Percentiles rank a stretch among this genome's conserved stretches.
These are phyloP conservation scores for Populus alba DNA, from an alignment of 345 rosid species.

Conservation along the genomic window DNA sequence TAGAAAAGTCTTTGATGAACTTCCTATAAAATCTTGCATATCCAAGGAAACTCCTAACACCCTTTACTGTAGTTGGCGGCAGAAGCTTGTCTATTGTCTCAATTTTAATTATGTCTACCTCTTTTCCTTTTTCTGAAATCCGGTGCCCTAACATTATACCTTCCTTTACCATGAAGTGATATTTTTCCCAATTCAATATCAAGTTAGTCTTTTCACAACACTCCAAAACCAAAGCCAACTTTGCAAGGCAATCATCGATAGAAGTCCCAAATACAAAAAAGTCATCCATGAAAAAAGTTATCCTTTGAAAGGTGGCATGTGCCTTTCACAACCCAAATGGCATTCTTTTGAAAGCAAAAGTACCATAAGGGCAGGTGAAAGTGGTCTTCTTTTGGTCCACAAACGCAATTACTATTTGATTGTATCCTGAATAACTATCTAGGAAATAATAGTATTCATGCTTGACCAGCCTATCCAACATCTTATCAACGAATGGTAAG, in stretches of 20 bases:
- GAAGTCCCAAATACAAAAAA: no score
- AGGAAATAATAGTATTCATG: background rate
- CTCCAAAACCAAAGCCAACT: background rate
- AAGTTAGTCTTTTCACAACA: no score
- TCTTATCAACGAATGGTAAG: background rate
- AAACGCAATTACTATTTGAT: background rate
- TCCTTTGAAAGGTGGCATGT: background rate
- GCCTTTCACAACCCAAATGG: no score
- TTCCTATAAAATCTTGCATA: background rate
- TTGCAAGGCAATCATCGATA: no score
- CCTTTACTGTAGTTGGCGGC: no score
- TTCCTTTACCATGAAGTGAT: background rate
- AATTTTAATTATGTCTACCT: rapidly evolving
- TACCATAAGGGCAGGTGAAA: background rate
- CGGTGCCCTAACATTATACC: no score
- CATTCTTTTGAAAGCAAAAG: no score
- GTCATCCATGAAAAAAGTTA: background rate
- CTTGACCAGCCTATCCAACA: background rate
- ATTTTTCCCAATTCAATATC: background rate
- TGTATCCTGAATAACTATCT: background rate
- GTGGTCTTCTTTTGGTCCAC: background rate
- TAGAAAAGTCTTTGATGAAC: background rate
- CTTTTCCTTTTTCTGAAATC: no score
- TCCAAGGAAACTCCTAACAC: background rate
- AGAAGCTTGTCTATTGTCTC: no score